Percentiles rank a stretch among this genome's conserved stretches.
Evolutionary conservation across 116 monocot species (phyloP).

Genomic region (Thalassia testudinum): DNA sequence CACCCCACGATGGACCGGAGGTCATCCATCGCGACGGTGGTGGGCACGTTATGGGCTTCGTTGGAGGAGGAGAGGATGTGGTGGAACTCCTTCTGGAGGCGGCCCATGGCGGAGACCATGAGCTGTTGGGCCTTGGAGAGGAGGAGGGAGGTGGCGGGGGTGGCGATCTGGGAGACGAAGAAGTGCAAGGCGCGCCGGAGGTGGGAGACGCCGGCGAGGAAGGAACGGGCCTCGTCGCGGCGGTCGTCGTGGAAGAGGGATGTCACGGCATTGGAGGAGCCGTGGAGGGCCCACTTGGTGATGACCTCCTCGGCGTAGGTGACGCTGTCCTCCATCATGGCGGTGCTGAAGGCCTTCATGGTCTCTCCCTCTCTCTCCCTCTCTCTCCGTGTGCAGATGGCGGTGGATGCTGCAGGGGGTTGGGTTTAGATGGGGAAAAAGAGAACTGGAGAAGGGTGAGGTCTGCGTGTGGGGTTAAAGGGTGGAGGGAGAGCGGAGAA

Average conservation of each 20-base stretch:
- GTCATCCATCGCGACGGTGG: constrained; percentile 4
- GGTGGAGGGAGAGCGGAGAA: neutral
- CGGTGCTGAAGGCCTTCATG: neutral
- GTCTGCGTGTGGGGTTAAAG: neutral
- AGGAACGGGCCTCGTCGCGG: constrained; percentile 13
- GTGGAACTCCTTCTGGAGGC: constrained; percentile 13
- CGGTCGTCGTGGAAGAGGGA: constrained; percentile 2
- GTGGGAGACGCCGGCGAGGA: constrained; percentile 16
- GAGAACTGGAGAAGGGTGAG: neutral
- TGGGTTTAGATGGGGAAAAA: neutral
- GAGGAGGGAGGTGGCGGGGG: neutral
- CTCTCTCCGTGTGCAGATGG: no score
- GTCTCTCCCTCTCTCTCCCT: no score
- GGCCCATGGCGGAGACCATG: constrained; percentile 10
- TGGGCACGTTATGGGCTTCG: neutral
- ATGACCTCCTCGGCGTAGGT: constrained; percentile 9
- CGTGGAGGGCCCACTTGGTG: constrained; percentile 14
- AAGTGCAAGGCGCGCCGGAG: constrained; percentile 25
- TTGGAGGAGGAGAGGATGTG: constrained; percentile 16
- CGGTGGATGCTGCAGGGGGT: neutral
- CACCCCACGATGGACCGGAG: constrained; percentile 35
- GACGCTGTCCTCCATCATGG: constrained; percentile 1
- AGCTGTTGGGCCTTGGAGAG: neutral
- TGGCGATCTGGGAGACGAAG: constrained; percentile 5
- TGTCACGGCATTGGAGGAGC: neutral